Conservation (phyloP, 805 yeast genomes). For the Tetrapisispora arboricola region DNA sequence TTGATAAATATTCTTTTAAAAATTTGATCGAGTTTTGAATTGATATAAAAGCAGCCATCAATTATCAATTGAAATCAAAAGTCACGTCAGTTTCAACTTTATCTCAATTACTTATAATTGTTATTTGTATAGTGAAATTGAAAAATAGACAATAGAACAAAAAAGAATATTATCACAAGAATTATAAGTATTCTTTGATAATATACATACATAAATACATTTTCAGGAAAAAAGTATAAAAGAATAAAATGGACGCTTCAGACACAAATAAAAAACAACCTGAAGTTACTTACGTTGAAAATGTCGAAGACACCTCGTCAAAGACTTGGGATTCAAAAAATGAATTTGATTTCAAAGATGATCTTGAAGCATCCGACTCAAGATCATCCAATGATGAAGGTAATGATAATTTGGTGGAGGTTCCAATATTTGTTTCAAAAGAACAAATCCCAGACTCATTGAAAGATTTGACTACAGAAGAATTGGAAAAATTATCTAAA, state of each 20-base stretch:
- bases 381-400: conserved; percentile 1
- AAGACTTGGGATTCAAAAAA: background rate
- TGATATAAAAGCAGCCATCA: no score
- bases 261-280: conserved; percentile 1
- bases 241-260: conserved; percentile 1
- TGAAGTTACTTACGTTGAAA: conserved; percentile 1
- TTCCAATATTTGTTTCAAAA: conserved; percentile 7
- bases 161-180: no score
- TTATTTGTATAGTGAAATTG: no score
- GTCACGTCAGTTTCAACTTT: no score
- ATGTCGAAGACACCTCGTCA: background rate
- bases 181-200: no score
- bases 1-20: no score
- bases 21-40: no score
- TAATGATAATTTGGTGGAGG: background rate
- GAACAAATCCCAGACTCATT: conserved; percentile 17
- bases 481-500: conserved; percentile 34
- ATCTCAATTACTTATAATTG: no score
- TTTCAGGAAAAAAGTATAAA: background rate
- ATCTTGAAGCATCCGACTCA: background rate
- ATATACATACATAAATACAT: no score
- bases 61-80: no score
- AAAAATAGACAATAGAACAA: no score
- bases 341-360: background rate
- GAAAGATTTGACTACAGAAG: conserved; percentile 27